Conservation (phyloP, 1,139 yeast species). For the Yamadazyma spencermartinsiae region DNA sequence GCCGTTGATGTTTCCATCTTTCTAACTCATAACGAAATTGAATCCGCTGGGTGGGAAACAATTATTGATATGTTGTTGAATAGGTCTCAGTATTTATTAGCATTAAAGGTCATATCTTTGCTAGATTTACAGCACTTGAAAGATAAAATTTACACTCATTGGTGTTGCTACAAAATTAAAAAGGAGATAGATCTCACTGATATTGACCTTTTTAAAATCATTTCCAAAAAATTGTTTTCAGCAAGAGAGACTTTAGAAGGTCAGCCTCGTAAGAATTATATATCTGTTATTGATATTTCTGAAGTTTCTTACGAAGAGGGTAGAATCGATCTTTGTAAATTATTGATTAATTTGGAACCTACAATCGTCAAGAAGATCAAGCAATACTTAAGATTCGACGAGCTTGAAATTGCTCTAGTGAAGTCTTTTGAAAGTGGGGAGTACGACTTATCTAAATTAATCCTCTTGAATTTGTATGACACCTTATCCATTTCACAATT, state of each 20-base stretch:
- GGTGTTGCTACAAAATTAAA: conserved; percentile 79
- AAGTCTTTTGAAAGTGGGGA: conserved; percentile 70
- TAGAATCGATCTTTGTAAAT: conserved; percentile 63
- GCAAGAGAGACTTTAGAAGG: conserved; percentile 10
- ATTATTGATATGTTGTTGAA: conserved; percentile 59
- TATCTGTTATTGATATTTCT: conserved; percentile 67
- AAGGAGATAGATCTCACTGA: conserved; percentile 58
- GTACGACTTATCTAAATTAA: conserved; percentile 61
- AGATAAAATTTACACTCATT: conserved; percentile 63
- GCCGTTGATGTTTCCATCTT: conserved; percentile 66
- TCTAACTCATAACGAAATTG: conserved; percentile 58
- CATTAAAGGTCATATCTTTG: conserved; percentile 60
- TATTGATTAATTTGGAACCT: conserved; percentile 68
- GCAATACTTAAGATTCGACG: conserved; percentile 68
- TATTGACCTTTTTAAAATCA: conserved; percentile 49
- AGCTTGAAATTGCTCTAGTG: conserved; percentile 65
- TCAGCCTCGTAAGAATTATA: conserved; percentile 23
- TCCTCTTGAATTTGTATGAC: conserved; percentile 53
- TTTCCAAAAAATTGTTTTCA: conserved; percentile 47
- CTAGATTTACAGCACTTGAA: conserved; percentile 47
- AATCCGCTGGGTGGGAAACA: conserved; percentile 50
- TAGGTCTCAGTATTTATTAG: conserved; percentile 62
- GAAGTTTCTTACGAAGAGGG: conserved; percentile 83
- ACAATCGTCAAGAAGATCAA: conserved; percentile 62
- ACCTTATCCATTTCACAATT: conserved; percentile 40